Base-by-base conservation (phyloP, 345 rosid species). In the Combretum micranthum region DNA sequence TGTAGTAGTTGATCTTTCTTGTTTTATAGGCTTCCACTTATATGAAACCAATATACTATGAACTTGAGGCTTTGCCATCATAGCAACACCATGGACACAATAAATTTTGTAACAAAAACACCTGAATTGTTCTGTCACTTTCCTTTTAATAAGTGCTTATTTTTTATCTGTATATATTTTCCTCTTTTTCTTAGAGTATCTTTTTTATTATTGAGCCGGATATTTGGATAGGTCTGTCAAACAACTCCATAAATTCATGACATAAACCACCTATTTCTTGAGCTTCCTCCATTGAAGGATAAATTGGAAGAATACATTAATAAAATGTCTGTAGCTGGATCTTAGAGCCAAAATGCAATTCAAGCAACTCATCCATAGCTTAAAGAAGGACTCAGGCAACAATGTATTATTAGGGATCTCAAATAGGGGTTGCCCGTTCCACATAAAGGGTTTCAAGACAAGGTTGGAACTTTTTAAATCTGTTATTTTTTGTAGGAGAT, bases 361-460 rank as follows among this genome's bases (percentile, higher is more conserved):
- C 86, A 90, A 63, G 75, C 87, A 12, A 94, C 99, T 17, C 58
- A 82, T 62, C 85, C 88, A 53, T 90, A 97, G 99, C 94, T 90
- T 57, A 85, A 70, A 64, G 99, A 94, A 72, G 99, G 99, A 58
- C 75, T 94, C 62, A 90, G 67, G 65, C 72, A 70, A 47, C 78
- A 97, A 44, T 90, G 99, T 61, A 94, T 94, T 61, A 94, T 97
- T 12, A 85, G 99, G 70, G 99, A 94, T 76, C 77, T 94, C 65
- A 94, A 90, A 71, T 94, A 97, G 99, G 99, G 99, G 23, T 96
- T 94, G 61, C 90, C 99, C 26, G 99, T 89, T 55, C 99, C 99
- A 22, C 99, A 77, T 64, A 87, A 87, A 60, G 83, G 76, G 64
- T 94, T 74, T 69, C 73, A 74, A 80, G 86, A 88, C n/a, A 88